phyloP scores from a whole-genome alignment of 1,284 basidiomycete genomes.

The Ceratobasidium sp. region DNA sequence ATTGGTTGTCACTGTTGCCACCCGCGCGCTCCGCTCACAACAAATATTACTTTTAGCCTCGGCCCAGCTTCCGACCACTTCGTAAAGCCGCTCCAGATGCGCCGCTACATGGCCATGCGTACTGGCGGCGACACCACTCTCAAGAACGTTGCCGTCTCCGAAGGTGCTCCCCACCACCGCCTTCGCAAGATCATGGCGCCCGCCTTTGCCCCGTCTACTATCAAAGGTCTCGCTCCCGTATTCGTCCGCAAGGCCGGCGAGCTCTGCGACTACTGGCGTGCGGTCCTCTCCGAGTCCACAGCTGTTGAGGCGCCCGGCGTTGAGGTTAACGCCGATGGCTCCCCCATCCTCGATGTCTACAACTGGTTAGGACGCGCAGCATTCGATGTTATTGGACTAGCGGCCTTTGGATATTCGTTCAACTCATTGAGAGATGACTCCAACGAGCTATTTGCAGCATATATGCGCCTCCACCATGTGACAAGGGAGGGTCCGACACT shows the following conservation, averaged over 20 bases:
- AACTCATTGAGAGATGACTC: conserved; percentile 61
- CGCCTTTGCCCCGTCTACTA: conserved; percentile 69
- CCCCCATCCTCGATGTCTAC: conserved; percentile 67
- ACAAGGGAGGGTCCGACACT: conserved; percentile 67
- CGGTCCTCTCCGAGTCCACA: conserved; percentile 1
- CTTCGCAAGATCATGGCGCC: conserved; percentile 55
- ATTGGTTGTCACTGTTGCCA: neutral
- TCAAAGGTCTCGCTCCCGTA: conserved; percentile 70
- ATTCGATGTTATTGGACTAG: conserved; percentile 78
- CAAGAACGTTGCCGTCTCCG: conserved; percentile 42
- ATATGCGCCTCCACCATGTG: conserved; percentile 61
- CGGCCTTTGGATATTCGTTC: conserved; percentile 60
- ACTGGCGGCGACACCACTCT: conserved; percentile 37
- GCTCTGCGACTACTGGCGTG: conserved; percentile 58
- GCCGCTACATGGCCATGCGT: conserved; percentile 43
- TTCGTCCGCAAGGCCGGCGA: conserved; percentile 74
- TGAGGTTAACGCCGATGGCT: conserved; percentile 31
- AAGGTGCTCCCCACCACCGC: conserved; percentile 44
- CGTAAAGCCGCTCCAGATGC: conserved; percentile 46
- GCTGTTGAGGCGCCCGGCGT: conserved; percentile 43
- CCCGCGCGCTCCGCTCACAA: conserved; percentile 3
- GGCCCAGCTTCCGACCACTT: conserved; percentile 42
- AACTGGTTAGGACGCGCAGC: conserved; percentile 73
- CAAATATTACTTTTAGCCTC: conserved; percentile 18
- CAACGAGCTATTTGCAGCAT: conserved; percentile 62